Base-by-base conservation (phyloP, 768 basidiomycete genomes). In the Brasilioporus rufonigricans region DNA sequence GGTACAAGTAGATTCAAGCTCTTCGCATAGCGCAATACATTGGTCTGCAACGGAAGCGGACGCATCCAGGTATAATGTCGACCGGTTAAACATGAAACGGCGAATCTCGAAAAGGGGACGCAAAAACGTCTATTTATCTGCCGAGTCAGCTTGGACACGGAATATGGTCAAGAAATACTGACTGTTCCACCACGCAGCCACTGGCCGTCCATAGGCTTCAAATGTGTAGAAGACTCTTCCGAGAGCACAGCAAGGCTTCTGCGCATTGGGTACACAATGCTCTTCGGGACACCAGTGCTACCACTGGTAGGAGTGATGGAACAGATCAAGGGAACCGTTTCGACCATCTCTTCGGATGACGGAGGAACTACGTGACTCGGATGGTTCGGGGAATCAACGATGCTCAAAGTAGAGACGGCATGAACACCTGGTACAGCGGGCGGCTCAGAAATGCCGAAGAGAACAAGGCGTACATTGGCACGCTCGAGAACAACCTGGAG, bases 291-390 rank as follows among this genome's bases (percentile, higher is more conserved):
- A n/a, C 58, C 58, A 18, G 66, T 68, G 53, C 60, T 68, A 26
- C 67, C 66, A 32, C 62, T 61, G 5, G 66, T 68, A 21, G 59
- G 58, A 26, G 52, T 60, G 32, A 60, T 55, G 52, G 58, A 59
- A 36, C 38, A 59, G 1, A 59, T 49, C 11, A 8, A 24, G 6
- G 58, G 58, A 52, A 59, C 21, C 12, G 38, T 32, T 39, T 59
- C 56, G 5, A 68, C 62, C 11, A 39, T 33, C 41, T 68, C 66
- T 27, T 44, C 39, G 5, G 49, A 16, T 3, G 49, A 50, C 6
- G 66, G 66, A 38, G 62, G 47, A 35, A 53, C 26, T 21, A 55
- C 43, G 19, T 60, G 45, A 11, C 50, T 49, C 26, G 44, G 31
- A 36, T 65, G 62, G 14, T 52, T 43, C 26, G 47, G 35, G 13